These are phyloP conservation scores for Tylopilus sp. DNA, from an alignment of 768 basidiomycete species.

Conservation along the genomic window DNA sequence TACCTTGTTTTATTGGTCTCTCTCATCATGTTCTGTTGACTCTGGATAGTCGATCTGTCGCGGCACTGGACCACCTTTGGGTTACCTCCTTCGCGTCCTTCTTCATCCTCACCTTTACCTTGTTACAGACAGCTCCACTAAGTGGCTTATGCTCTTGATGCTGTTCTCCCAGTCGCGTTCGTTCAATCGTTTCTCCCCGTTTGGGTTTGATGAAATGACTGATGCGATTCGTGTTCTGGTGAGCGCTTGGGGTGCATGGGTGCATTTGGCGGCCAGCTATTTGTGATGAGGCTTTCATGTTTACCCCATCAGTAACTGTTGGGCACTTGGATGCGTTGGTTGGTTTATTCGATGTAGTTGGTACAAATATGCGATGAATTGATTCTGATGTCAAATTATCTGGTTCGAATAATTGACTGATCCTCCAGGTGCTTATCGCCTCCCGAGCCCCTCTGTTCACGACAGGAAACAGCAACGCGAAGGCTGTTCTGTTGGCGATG, in stretches of 20 bases:
- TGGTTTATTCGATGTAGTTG: slow-evolving; percentile 12
- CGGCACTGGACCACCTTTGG: background rate
- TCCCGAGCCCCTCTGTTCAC: background rate
- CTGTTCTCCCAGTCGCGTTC: slow-evolving; percentile 19
- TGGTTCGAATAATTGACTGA: no score
- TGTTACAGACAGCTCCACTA: slow-evolving; percentile 3
- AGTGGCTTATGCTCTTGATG: slow-evolving; percentile 17
- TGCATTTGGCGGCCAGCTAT: background rate
- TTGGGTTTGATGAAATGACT: slow-evolving; percentile 44
- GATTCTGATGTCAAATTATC: slow-evolving; percentile 9
- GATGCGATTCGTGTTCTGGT: slow-evolving; percentile 33
- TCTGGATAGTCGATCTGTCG: background rate
- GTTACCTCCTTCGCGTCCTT: background rate
- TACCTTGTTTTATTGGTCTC: slow-evolving; percentile 25
- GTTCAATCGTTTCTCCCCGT: slow-evolving; percentile 42
- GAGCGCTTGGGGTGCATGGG: slow-evolving; percentile 38
- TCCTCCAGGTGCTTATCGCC: background rate
- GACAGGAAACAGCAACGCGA: background rate
- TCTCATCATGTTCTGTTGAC: slow-evolving; percentile 9
- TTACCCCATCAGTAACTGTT: background rate
- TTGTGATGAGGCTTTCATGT: background rate
- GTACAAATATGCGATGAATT: slow-evolving; percentile 7
- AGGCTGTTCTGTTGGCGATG: background rate
- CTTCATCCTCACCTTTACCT: background rate
- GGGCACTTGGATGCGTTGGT: slow-evolving; percentile 5